Evolutionary conservation across 192 early-diverging fungal genomes (phyloP).

Genomic region (Dispira parvispora): DNA sequence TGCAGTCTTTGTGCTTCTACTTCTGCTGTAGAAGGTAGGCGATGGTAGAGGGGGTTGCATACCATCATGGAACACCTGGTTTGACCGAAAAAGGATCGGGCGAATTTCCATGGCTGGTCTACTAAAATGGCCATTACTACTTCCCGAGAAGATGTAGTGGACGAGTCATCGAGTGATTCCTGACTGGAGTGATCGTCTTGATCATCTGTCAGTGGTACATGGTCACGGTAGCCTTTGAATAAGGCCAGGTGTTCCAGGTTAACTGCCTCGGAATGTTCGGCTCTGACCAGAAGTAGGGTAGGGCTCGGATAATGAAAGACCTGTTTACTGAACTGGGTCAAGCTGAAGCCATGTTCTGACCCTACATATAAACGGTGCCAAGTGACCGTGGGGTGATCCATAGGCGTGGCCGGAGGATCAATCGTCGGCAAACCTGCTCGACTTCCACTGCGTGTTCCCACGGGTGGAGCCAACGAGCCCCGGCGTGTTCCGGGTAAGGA

Average conservation of each 20-base stretch:
- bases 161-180: too few species aligned
- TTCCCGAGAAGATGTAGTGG: neutral
- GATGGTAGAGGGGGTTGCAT: neutral
- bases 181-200: too few species aligned
- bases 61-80: neutral
- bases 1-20: neutral
- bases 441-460: neutral
- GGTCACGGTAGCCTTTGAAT: neutral
- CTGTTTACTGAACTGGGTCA: constrained; percentile 2
- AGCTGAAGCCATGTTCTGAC: constrained; percentile 8
- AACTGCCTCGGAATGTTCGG: neutral
- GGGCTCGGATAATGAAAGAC: constrained; percentile 4
- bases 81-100: constrained; percentile 3
- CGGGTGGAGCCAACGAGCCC: neutral
- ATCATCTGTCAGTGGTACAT: too few species aligned
- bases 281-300: neutral
- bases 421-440: neutral
- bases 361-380: constrained; percentile 6
- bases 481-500: constrained; percentile 1
- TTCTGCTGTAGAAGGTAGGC: neutral
- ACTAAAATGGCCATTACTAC: constrained; percentile 1
- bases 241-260: neutral
- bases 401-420: neutral
- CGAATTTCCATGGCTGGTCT: constrained; percentile 6
- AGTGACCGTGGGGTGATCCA: neutral